These are phyloP conservation scores for Saturnispora bothae DNA, from an alignment of 805 yeast genomes.

Conservation along the genomic window DNA sequence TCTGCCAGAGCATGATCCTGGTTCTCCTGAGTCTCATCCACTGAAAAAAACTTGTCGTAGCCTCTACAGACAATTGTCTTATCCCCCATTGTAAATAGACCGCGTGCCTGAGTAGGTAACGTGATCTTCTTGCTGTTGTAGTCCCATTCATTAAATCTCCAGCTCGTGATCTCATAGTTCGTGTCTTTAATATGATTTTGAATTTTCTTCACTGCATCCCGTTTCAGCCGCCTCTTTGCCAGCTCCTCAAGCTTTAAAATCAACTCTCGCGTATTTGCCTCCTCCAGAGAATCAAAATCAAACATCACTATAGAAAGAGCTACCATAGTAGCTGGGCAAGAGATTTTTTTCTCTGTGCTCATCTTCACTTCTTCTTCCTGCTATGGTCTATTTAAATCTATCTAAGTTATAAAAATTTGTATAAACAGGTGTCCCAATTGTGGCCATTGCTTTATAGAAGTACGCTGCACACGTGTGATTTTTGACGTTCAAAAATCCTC, in stretches of 20 bases:
- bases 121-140: constrained; percentile 44
- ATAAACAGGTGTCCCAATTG: no score
- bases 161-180: constrained; percentile 26
- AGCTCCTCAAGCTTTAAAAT: constrained; percentile 3
- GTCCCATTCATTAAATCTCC: constrained; percentile 92
- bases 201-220: constrained; percentile 21
- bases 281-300: no score
- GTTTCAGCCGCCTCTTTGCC: constrained; percentile 9
- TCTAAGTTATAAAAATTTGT: no score
- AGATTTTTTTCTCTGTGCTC: no score
- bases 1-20: constrained; percentile 35
- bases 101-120: constrained; percentile 74
- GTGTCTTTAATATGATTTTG: constrained; percentile 18
- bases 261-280: constrained; percentile 1
- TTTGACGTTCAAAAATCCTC: no score
- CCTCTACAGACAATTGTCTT: constrained; percentile 66
- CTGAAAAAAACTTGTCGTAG: constrained; percentile 87
- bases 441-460: no score
- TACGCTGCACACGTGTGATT: no score
- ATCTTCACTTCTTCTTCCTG: no score
- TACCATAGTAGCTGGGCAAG: no score
- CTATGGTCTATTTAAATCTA: no score
- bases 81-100: constrained; percentile 47
- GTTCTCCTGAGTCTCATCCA: constrained; percentile 52
- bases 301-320: no score